These are phyloP conservation scores for Aspergillus panamensis DNA, from an alignment of 495 filamentous ascomycete genomes.

Conservation along the genomic window DNA sequence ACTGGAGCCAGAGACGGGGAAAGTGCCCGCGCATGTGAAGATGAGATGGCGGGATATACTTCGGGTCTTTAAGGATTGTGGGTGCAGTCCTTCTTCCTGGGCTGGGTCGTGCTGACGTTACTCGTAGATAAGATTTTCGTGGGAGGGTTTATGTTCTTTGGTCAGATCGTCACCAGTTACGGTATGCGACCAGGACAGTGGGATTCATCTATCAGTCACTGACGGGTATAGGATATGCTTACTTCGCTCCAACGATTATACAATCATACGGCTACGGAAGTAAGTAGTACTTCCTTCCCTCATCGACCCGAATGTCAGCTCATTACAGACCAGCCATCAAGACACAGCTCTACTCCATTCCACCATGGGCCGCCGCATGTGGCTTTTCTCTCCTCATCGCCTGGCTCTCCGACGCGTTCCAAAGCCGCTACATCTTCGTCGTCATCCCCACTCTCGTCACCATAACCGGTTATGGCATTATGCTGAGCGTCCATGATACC, in stretches of 20 bases:
- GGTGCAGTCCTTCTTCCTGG: not conserved
- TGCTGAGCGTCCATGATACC: slow-evolving; percentile 56
- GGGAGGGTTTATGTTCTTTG: slow-evolving; percentile 82
- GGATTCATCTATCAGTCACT: slow-evolving; percentile 49
- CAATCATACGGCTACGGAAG: slow-evolving; percentile 56
- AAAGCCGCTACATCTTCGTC: slow-evolving; percentile 73
- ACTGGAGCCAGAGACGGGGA: slow-evolving; percentile 75
- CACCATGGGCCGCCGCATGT: slow-evolving; percentile 76
- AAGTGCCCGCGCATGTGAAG: slow-evolving; percentile 57
- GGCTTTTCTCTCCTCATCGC: slow-evolving; percentile 71
- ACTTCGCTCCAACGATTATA: slow-evolving; percentile 77
- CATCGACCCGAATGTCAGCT: not conserved
- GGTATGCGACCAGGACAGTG: slow-evolving; percentile 55
- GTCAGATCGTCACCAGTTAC: slow-evolving; percentile 75
- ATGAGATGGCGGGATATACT: slow-evolving; percentile 61
- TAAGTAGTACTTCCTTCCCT: slow-evolving; percentile 19
- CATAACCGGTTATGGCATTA: slow-evolving; percentile 62
- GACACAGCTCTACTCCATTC: slow-evolving; percentile 76
- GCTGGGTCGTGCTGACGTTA: slow-evolving; percentile 12
- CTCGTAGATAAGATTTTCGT: slow-evolving; percentile 59
- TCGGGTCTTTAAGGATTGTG: slow-evolving; percentile 68
- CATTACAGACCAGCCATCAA: slow-evolving; percentile 48
- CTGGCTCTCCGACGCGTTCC: slow-evolving; percentile 59
- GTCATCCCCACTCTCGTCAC: slow-evolving; percentile 52
- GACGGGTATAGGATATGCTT: slow-evolving; percentile 59